phyloP scores from a whole-genome alignment of 2,329 filamentous ascomycete genomes.

The Lasiodiplodia gonubiensis region DNA sequence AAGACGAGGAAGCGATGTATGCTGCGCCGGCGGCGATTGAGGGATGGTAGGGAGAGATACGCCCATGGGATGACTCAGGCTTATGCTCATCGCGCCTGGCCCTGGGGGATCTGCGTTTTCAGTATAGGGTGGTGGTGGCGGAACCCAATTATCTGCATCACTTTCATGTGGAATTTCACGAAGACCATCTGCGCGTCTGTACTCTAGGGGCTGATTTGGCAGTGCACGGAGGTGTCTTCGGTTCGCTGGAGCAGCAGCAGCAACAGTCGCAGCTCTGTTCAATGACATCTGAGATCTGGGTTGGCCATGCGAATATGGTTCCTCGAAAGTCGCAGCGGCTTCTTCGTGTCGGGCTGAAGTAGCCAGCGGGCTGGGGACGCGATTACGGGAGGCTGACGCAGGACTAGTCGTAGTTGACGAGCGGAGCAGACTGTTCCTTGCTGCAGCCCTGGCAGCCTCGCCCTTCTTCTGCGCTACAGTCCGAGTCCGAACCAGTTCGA shows the following conservation, averaged over 20 bases:
- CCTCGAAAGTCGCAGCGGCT: slow-evolving; percentile 46
- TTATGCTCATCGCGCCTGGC: slow-evolving; percentile 43
- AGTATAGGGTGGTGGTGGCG: slow-evolving; percentile 81
- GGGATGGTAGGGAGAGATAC: slow-evolving; percentile 12
- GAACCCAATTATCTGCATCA: slow-evolving; percentile 87
- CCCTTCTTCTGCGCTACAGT: slow-evolving; percentile 44
- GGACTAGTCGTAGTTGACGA: slow-evolving; percentile 39
- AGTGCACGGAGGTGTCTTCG: slow-evolving; percentile 67
- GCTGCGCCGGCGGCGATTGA: slow-evolving; percentile 25
- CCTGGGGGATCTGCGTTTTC: slow-evolving; percentile 57
- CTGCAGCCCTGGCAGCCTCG: slow-evolving; percentile 38
- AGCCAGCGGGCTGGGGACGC: slow-evolving; percentile 27
- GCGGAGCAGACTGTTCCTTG: slow-evolving; percentile 37
- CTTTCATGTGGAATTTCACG: slow-evolving; percentile 82
- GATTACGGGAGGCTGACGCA: slow-evolving; percentile 27
- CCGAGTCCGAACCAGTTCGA: slow-evolving; percentile 46
- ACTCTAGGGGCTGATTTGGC: slow-evolving; percentile 63
- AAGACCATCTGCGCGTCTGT: slow-evolving; percentile 71
- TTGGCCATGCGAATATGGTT: slow-evolving; percentile 48
- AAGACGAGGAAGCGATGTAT: slow-evolving; percentile 23
- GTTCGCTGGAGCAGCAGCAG: slow-evolving; percentile 73
- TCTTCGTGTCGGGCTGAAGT: slow-evolving; percentile 38
- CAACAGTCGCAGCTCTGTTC: slow-evolving; percentile 52
- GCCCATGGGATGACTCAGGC: slow-evolving; percentile 35
- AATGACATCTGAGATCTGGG: slow-evolving; percentile 48